Evolutionary conservation across 192 early-diverging fungal genomes (phyloP).

Genomic region (Dissophora globulifera): DNA sequence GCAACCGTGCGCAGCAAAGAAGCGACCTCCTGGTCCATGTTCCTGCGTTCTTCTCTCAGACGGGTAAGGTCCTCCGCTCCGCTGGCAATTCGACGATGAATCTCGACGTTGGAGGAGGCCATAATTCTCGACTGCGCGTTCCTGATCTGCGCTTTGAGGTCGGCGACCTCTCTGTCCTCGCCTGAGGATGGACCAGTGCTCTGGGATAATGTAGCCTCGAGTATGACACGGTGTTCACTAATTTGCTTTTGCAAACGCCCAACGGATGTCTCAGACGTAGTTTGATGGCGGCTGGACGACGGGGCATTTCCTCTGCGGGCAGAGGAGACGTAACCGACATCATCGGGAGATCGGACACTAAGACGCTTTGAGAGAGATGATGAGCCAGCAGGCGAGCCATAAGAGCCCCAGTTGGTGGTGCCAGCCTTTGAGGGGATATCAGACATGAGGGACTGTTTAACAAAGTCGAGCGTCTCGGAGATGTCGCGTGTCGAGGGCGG

Average conservation of each 20-base stretch:
- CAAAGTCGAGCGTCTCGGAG: constrained; percentile 67
- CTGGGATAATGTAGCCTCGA: constrained; percentile 44
- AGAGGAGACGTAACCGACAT: constrained; percentile 55
- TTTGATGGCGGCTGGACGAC: constrained; percentile 9
- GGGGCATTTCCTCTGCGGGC: constrained; percentile 39
- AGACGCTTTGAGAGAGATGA: constrained; percentile 40
- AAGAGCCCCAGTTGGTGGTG: constrained; percentile 33
- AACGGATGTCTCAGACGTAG: constrained; percentile 28
- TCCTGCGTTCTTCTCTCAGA: constrained; percentile 59
- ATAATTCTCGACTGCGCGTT: constrained; percentile 50
- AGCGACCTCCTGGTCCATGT: constrained; percentile 57
- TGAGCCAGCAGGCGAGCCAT: constrained; percentile 32
- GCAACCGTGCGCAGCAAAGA: constrained; percentile 51
- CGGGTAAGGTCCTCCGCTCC: constrained; percentile 55
- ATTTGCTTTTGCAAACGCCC: constrained; percentile 52
- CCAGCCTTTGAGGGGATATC: constrained; percentile 61
- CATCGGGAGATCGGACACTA: constrained; percentile 46
- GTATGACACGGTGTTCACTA: constrained; percentile 48
- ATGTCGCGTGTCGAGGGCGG: constrained; percentile 89
- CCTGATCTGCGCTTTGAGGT: constrained; percentile 54
- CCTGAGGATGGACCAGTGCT: constrained; percentile 1
- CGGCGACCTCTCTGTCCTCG: constrained; percentile 56
- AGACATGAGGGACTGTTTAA: constrained; percentile 72
- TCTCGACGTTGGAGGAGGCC: constrained; percentile 26
- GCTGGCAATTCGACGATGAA: constrained; percentile 35